phyloP scores from a whole-genome alignment of 768 basidiomycete species.

The Lactarius indigo region DNA sequence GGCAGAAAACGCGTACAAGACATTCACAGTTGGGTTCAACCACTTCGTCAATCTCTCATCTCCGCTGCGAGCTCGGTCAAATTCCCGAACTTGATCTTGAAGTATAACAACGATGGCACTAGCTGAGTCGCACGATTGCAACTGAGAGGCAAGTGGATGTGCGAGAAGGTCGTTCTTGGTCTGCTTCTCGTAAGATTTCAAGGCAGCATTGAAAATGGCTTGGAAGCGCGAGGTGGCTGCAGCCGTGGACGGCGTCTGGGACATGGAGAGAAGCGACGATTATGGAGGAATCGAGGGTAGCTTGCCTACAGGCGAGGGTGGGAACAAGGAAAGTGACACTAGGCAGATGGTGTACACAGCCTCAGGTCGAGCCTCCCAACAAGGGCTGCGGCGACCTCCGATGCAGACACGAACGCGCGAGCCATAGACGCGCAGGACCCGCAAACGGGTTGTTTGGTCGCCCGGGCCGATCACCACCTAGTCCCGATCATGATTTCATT shows the following conservation, averaged over 20 bases:
- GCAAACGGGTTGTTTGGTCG: not conserved
- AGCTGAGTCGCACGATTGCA: not conserved
- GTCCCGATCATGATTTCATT: slow-evolving; percentile 8
- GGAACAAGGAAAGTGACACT: not conserved
- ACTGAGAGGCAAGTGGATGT: not conserved
- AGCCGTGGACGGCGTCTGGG: not conserved
- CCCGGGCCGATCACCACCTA: too few relatives aligned
- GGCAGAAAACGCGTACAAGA: not conserved
- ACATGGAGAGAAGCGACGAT: not conserved
- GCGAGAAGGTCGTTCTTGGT: not conserved
- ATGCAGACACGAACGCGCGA: too few relatives aligned
- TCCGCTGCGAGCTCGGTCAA: not conserved
- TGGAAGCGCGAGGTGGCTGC: not conserved
- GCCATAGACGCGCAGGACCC: not conserved
- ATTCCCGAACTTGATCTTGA: not conserved
- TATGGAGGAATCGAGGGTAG: not conserved
- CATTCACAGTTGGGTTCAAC: not conserved
- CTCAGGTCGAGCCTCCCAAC: not conserved
- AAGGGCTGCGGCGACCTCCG: not conserved
- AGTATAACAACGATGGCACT: not conserved
- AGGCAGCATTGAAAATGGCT: not conserved
- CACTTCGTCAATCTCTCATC: not conserved
- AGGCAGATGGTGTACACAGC: not conserved
- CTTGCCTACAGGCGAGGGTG: not conserved
- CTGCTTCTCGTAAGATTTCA: not conserved